Evolutionary conservation across 2,329 filamentous ascomycete species (phyloP).

Genomic region (Claviceps spartinae): DNA sequence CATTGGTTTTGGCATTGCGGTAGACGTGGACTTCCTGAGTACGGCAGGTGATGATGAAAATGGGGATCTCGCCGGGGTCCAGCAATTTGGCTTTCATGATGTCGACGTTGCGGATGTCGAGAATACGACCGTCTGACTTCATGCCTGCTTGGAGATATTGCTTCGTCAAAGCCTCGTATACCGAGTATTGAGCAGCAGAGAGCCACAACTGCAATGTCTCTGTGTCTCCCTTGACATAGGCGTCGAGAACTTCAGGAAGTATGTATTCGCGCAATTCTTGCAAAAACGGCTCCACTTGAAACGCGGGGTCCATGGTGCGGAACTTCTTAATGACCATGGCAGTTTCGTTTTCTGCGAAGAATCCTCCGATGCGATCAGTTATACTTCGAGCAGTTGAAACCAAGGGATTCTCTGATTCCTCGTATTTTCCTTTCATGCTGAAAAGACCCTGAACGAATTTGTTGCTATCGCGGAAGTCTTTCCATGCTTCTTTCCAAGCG

Average conservation of each 20-base stretch:
- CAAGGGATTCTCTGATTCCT: constrained; percentile 93
- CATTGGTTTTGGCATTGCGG: constrained; percentile 74
- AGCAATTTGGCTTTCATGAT: constrained; percentile 69
- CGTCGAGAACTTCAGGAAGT: constrained; percentile 88
- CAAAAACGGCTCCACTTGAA: constrained; percentile 90
- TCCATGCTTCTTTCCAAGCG: constrained; percentile 97
- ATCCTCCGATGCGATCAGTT: constrained; percentile 81
- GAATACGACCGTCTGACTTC: constrained; percentile 85
- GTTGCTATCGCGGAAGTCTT: constrained; percentile 82
- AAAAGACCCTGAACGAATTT: constrained; percentile 82
- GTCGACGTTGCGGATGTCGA: constrained; percentile 91
- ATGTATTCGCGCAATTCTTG: constrained; percentile 97
- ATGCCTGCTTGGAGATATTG: constrained; percentile 90
- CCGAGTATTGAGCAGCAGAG: constrained; percentile 87
- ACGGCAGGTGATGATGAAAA: constrained; percentile 92
- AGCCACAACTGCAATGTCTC: constrained; percentile 91
- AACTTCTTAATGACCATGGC: constrained; percentile 97
- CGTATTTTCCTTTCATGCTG: constrained; percentile 72
- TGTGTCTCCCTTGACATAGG: constrained; percentile 91
- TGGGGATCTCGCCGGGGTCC: constrained; percentile 76
- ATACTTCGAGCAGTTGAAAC: constrained; percentile 89
- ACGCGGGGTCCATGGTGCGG: constrained; percentile 84
- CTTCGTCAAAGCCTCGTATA: constrained; percentile 92
- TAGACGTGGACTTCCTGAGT: constrained; percentile 98
- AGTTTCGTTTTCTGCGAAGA: constrained; percentile 97